Evolutionary conservation across 495 filamentous ascomycete genomes (phyloP).

Genomic region (Penicillium steckii): DNA sequence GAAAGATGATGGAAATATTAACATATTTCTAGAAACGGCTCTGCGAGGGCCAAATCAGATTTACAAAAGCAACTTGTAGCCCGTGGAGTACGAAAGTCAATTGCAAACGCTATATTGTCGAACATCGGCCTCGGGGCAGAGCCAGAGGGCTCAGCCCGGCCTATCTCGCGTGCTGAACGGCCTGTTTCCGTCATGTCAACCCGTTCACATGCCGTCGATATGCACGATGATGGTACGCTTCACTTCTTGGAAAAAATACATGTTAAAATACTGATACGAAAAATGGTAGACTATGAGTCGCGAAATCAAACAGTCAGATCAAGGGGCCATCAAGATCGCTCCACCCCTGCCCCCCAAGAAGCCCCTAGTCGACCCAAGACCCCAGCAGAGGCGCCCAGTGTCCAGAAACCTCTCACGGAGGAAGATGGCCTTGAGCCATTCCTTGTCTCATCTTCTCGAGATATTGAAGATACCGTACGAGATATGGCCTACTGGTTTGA

Average conservation of each 20-base stretch:
- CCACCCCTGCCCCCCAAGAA: constrained; percentile 17
- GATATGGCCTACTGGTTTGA: constrained; percentile 82
- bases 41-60: constrained; percentile 81
- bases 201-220: constrained; percentile 25
- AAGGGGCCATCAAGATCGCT: constrained; percentile 20
- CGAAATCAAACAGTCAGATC: constrained; percentile 18
- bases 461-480: constrained; percentile 79
- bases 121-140: constrained; percentile 58
- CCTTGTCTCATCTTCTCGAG: constrained; percentile 75
- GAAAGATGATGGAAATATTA: not conserved
- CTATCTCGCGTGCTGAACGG: constrained; percentile 45
- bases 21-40: constrained; percentile 58
- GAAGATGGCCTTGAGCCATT: constrained; percentile 73
- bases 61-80: constrained; percentile 77
- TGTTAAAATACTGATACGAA: constrained; percentile 2
- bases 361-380: constrained; percentile 19
- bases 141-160: constrained; percentile 27
- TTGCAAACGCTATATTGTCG: constrained; percentile 72
- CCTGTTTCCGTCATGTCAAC: constrained; percentile 27
- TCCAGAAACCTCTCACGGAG: constrained; percentile 18
- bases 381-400: constrained; percentile 10
- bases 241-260: not conserved
- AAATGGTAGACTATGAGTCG: constrained; percentile 12
- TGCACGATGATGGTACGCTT: constrained; percentile 26
- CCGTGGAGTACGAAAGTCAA: constrained; percentile 79